Conservation (phyloP, 345 rosid species). For the Acer negundo region DNA sequence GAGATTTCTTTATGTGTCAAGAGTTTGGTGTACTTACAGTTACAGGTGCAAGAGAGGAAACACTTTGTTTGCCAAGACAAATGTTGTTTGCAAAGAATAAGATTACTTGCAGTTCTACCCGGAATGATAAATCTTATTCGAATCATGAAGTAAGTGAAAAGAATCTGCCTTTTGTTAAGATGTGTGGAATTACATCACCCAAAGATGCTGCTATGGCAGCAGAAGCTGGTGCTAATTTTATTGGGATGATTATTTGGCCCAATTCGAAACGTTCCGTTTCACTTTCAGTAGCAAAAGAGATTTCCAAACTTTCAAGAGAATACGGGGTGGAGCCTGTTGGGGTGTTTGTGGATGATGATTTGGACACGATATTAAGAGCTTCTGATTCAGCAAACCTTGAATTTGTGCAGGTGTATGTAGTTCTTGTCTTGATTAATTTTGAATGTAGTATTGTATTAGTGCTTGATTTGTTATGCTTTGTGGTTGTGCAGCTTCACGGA, state of each 20-base stretch:
- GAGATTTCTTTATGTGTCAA: too few relatives aligned
- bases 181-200: conserved; percentile 86
- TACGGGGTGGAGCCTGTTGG: conserved; percentile 79
- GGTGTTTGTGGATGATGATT: conserved; percentile 85
- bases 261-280: conserved; percentile 83
- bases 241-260: conserved; percentile 93
- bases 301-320: conserved; percentile 77
- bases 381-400: conserved; percentile 70
- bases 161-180: conserved; percentile 60
- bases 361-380: conserved; percentile 58
- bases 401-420: conserved; percentile 63
- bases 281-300: conserved; percentile 68
- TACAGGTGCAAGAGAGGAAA: conserved; percentile 32
- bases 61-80: conserved; percentile 15
- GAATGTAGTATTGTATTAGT: not conserved
- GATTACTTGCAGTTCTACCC: conserved; percentile 29
- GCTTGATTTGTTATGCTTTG: conserved; percentile 2
- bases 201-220: conserved; percentile 81
- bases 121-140: conserved; percentile 26
- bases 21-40: conserved; percentile 29
- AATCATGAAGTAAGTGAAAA: conserved; percentile 31
- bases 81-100: conserved; percentile 19
- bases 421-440: conserved; percentile 11
- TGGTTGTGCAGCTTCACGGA: conserved; percentile 73
- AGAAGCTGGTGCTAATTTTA: conserved; percentile 82